A percentile compares a stretch with the other conserved stretches of the same genome.
These are phyloP conservation scores for Phytophthora sansomeana DNA, from an alignment of 352 stramenopile genomes.

Conservation along the genomic window DNA sequence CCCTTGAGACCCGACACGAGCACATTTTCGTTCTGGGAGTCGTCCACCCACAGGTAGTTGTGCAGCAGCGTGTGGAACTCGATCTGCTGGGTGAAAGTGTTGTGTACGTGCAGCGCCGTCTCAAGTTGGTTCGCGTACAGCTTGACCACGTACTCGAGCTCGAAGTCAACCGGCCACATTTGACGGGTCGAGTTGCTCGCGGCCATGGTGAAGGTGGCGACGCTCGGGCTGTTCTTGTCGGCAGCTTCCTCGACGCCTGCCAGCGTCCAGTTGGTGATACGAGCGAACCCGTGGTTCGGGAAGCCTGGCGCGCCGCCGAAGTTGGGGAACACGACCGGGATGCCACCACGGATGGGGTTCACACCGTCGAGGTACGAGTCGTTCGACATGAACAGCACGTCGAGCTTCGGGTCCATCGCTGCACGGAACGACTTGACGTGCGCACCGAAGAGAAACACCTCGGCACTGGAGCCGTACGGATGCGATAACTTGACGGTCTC, in stretches of 20 bases:
- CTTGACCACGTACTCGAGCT: slow-evolving; percentile 75
- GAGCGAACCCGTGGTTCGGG: slow-evolving; percentile 89
- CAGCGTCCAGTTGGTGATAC: slow-evolving; percentile 55
- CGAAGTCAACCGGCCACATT: slow-evolving; percentile 65
- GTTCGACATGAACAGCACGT: slow-evolving; percentile 88
- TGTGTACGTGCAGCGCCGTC: slow-evolving; percentile 87
- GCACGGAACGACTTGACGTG: slow-evolving; percentile 74
- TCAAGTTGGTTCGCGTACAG: slow-evolving; percentile 65
- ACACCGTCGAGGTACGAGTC: slow-evolving; percentile 78
- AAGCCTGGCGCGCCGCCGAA: slow-evolving; percentile 71
- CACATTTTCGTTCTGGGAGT: slow-evolving; percentile 61
- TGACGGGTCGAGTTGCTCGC: slow-evolving; percentile 38
- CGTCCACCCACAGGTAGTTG: slow-evolving; percentile 93
- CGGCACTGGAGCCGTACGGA: slow-evolving; percentile 60
- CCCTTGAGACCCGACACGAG: slow-evolving; percentile 88
- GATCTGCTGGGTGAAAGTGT: slow-evolving; percentile 85
- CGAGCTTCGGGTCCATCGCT: slow-evolving; percentile 35
- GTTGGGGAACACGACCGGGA: slow-evolving; percentile 92
- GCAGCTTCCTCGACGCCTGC: slow-evolving; percentile 13
- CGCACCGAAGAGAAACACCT: slow-evolving; percentile 81
- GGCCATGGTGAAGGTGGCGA: slow-evolving; percentile 49
- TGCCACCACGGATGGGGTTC: slow-evolving; percentile 90
- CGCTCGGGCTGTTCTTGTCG: slow-evolving; percentile 25
- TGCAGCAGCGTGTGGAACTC: slow-evolving; percentile 95
- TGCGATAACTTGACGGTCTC: slow-evolving; percentile 60